phyloP scores from a whole-genome alignment of 345 rosid species.

The Nasturtium officinale region DNA sequence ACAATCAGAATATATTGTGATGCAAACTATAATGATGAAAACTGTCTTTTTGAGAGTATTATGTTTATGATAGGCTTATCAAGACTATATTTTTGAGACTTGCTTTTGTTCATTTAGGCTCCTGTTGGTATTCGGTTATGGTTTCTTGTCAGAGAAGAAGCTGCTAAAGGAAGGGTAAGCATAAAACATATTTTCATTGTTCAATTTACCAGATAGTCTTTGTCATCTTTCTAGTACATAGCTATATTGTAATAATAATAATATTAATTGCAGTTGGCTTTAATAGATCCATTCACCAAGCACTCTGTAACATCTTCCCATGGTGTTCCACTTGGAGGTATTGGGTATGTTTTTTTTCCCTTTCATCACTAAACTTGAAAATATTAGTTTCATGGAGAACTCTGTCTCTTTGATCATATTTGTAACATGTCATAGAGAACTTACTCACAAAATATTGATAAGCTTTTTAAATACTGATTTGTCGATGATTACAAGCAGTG shows the following conservation, averaged over 20 bases:
- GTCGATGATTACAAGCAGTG: constrained; percentile 40
- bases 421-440: not conserved
- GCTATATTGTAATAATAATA: constrained; percentile 5
- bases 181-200: not conserved
- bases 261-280: constrained; percentile 48
- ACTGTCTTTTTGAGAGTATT: too few relatives aligned
- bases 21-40: too few relatives aligned
- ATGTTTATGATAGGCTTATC: not conserved
- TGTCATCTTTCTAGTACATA: not conserved
- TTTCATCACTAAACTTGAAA: not conserved
- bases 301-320: constrained; percentile 61
- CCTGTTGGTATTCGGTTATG: constrained; percentile 77
- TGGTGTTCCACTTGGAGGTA: constrained; percentile 84
- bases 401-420: not conserved
- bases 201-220: constrained; percentile 12
- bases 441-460: not conserved
- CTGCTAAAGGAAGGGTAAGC: constrained; percentile 67
- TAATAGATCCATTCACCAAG: constrained; percentile 69
- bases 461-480: not conserved
- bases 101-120: constrained; percentile 56
- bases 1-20: too few relatives aligned
- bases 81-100: constrained; percentile 4
- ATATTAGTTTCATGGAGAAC: not conserved
- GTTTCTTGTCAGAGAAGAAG: constrained; percentile 60
- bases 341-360: constrained; percentile 61